These are phyloP conservation scores for Madurella mycetomatis DNA, from an alignment of 2,329 filamentous ascomycete species.

Conservation along the genomic window DNA sequence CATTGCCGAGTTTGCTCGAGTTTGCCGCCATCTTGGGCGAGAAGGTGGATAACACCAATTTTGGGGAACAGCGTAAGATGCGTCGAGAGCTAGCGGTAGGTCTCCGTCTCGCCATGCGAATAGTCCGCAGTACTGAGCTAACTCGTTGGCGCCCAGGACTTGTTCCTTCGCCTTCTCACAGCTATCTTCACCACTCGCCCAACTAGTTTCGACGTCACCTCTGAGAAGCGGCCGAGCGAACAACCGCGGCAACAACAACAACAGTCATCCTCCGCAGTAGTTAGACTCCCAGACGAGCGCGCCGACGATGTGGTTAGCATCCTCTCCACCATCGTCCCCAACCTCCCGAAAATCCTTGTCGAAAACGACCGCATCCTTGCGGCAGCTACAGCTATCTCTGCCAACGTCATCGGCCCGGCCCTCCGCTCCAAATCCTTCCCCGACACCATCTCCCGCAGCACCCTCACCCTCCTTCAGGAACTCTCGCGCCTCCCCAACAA, in stretches of 20 bases:
- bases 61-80: conserved; percentile 91
- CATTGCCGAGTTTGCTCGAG: conserved; percentile 77
- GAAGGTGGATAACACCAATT: conserved; percentile 97
- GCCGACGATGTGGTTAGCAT: conserved; percentile 76
- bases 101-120: conserved; percentile 20
- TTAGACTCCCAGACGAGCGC: conserved; percentile 40
- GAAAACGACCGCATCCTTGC: conserved; percentile 78
- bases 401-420: conserved; percentile 74
- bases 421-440: conserved; percentile 84
- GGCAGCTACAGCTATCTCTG: conserved; percentile 75
- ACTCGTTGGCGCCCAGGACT: conserved; percentile 54
- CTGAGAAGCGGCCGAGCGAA: conserved; percentile 39
- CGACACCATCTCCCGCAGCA: conserved; percentile 69
- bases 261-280: conserved; percentile 18
- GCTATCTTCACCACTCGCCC: conserved; percentile 93
- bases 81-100: conserved; percentile 79
- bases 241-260: conserved; percentile 22
- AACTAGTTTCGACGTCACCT: conserved; percentile 58
- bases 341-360: conserved; percentile 75
- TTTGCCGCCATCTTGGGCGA: conserved; percentile 87
- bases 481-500: conserved; percentile 73
- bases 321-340: conserved; percentile 72
- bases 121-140: conserved; percentile 28
- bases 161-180: conserved; percentile 80
- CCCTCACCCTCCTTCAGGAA: conserved; percentile 69